Evolutionary conservation across 1,284 basidiomycete species (phyloP).

Genomic region (Tilletia indica): DNA sequence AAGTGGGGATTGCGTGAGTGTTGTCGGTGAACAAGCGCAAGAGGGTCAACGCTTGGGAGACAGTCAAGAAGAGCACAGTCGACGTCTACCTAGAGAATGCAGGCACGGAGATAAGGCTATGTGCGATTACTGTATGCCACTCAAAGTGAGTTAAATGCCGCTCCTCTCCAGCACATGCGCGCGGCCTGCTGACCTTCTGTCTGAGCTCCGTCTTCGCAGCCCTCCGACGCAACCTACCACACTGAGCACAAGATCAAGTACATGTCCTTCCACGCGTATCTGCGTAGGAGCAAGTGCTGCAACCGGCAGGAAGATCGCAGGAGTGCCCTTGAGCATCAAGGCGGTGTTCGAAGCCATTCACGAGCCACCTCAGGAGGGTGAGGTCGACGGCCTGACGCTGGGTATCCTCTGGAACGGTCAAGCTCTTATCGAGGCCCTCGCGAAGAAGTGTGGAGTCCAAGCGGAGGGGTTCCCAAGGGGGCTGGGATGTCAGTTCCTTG

Average conservation of each 20-base stretch:
- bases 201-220: constrained; percentile 58
- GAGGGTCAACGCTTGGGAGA: constrained; percentile 46
- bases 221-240: constrained; percentile 88
- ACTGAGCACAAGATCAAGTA: constrained; percentile 90
- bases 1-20: constrained; percentile 79
- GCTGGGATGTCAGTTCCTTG: constrained; percentile 75
- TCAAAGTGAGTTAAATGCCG: constrained; percentile 66
- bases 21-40: constrained; percentile 30
- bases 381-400: too few relatives aligned
- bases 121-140: constrained; percentile 99
- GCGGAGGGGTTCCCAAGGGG: constrained; percentile 70
- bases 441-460: constrained; percentile 63
- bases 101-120: constrained; percentile 92
- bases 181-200: not conserved
- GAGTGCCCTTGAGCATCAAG: too few relatives aligned
- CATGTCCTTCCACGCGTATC: constrained; percentile 89
- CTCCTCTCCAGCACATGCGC: too few relatives aligned
- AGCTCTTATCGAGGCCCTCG: constrained; percentile 71
- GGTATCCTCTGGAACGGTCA: constrained; percentile 99
- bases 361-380: too few relatives aligned
- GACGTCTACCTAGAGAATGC: constrained; percentile 87
- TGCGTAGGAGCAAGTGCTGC: too few relatives aligned
- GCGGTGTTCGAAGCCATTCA: too few relatives aligned
- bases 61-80: constrained; percentile 75
- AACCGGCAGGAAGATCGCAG: constrained; percentile 58